Conservation (phyloP, 306 rosid species). For the Lathyrus sativus region DNA sequence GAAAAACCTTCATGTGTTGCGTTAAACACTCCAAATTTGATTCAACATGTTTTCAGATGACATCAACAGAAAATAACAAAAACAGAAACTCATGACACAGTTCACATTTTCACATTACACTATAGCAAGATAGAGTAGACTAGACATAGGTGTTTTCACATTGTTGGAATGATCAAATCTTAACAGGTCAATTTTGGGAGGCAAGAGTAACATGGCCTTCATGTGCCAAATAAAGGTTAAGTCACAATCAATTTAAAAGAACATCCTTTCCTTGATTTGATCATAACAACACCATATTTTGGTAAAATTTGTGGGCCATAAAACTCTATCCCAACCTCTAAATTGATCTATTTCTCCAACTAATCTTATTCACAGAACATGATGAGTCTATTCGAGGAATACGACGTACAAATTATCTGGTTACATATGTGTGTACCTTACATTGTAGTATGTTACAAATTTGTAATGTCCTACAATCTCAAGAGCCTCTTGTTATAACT, state of each 20-base stretch:
- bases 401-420: constrained; percentile 37
- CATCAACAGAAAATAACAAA: constrained; percentile 4
- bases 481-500: constrained; percentile 20
- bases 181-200: constrained; percentile 49
- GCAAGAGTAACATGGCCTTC: constrained; percentile 97
- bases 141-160: constrained; percentile 39
- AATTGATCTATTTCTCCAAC: constrained; percentile 41
- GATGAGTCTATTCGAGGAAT: constrained; percentile 37
- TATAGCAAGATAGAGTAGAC: neutral
- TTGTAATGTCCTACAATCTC: neutral
- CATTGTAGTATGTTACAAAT: constrained; percentile 5
- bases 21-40: constrained; percentile 14
- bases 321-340: constrained; percentile 33
- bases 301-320: constrained; percentile 62
- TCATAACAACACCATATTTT: constrained; percentile 47
- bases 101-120: neutral
- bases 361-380: constrained; percentile 79
- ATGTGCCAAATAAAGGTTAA: constrained; percentile 67
- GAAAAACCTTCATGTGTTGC: constrained; percentile 17
- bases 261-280: constrained; percentile 49
- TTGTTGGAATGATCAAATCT: constrained; percentile 51
- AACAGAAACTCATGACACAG: constrained; percentile 13
- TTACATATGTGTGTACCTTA: constrained; percentile 33
- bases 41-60: constrained; percentile 18
- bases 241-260: constrained; percentile 65